These are phyloP conservation scores for Debaryomycetaceae sp. DNA, from an alignment of 1,139 yeast genomes.

Conservation along the genomic window DNA sequence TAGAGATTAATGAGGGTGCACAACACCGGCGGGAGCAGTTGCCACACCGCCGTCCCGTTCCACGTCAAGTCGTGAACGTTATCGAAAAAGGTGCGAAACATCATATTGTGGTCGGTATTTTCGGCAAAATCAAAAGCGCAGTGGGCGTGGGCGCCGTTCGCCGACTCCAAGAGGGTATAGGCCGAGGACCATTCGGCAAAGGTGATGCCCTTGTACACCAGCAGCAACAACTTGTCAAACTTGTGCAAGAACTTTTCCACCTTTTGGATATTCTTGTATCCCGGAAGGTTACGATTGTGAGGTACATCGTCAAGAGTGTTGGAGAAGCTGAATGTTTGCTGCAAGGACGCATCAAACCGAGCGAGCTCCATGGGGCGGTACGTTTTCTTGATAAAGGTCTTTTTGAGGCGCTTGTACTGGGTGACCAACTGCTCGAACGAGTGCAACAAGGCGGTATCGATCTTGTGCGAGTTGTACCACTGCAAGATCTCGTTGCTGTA, in stretches of 20 bases:
- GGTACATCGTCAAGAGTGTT: slow-evolving; percentile 37
- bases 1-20: slow-evolving; percentile 60
- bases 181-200: slow-evolving; percentile 73
- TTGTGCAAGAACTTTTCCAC: slow-evolving; percentile 51
- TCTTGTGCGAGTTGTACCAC: slow-evolving; percentile 53
- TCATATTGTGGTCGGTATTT: slow-evolving; percentile 37
- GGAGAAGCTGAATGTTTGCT: slow-evolving; percentile 29
- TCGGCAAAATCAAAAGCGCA: slow-evolving; percentile 46
- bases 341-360: slow-evolving; percentile 29
- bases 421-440: slow-evolving; percentile 41
- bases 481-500: slow-evolving; percentile 62
- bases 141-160: slow-evolving; percentile 42
- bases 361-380: slow-evolving; percentile 54
- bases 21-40: slow-evolving; percentile 60
- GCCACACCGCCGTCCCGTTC: slow-evolving; percentile 32
- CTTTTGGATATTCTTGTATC: slow-evolving; percentile 31
- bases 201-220: slow-evolving; percentile 49
- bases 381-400: slow-evolving; percentile 64
- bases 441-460: slow-evolving; percentile 28
- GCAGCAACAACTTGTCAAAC: slow-evolving; percentile 53
- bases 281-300: slow-evolving; percentile 36
- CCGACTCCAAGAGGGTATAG: slow-evolving; percentile 64
- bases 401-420: slow-evolving; percentile 59
- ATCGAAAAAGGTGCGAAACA: slow-evolving; percentile 50
- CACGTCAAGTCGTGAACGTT: slow-evolving; percentile 53